Conservation (phyloP, 2,329 filamentous ascomycete species). For the Cladosporium austrohemisphaericum region DNA sequence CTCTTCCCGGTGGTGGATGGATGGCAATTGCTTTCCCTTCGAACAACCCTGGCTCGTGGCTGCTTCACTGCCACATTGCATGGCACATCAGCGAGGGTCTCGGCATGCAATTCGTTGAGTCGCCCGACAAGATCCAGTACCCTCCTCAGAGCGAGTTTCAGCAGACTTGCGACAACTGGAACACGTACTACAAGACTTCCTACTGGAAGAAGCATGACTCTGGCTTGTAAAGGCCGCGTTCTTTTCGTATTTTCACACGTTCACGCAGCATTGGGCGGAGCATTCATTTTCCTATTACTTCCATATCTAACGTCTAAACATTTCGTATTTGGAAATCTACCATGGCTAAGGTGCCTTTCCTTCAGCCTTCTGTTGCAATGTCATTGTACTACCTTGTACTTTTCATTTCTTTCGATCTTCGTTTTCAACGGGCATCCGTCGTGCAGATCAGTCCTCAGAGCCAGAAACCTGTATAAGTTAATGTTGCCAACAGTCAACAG, state of each 20-base stretch:
- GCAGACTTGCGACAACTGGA: conserved; percentile 25
- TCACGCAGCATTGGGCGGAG: too few relatives aligned
- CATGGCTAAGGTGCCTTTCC: too few relatives aligned
- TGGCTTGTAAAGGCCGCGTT: conserved; percentile 20
- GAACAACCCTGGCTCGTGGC: conserved; percentile 53
- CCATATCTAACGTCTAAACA: too few relatives aligned
- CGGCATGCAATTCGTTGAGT: conserved; percentile 28
- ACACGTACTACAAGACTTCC: conserved; percentile 17
- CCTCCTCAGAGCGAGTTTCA: conserved; percentile 19
- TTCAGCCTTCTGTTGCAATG: too few relatives aligned
- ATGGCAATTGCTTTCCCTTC: conserved; percentile 48
- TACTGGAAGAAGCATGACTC: conserved; percentile 28
- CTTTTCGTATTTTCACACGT: neutral
- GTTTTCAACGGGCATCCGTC: too few relatives aligned
- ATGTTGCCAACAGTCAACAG: too few relatives aligned
- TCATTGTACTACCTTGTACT: too few relatives aligned
- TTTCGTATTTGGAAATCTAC: too few relatives aligned
- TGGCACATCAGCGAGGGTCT: conserved; percentile 29
- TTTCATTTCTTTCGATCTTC: too few relatives aligned
- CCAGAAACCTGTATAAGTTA: too few relatives aligned
- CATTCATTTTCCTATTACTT: too few relatives aligned
- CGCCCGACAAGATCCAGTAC: conserved; percentile 19
- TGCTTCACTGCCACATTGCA: conserved; percentile 24
- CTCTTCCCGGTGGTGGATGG: conserved; percentile 43
- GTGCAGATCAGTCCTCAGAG: too few relatives aligned